A percentile compares a stretch with the other conserved stretches of the same genome.
phyloP scores from a whole-genome alignment of 2,329 filamentous ascomycete species.

The Colletotrichum agaves region DNA sequence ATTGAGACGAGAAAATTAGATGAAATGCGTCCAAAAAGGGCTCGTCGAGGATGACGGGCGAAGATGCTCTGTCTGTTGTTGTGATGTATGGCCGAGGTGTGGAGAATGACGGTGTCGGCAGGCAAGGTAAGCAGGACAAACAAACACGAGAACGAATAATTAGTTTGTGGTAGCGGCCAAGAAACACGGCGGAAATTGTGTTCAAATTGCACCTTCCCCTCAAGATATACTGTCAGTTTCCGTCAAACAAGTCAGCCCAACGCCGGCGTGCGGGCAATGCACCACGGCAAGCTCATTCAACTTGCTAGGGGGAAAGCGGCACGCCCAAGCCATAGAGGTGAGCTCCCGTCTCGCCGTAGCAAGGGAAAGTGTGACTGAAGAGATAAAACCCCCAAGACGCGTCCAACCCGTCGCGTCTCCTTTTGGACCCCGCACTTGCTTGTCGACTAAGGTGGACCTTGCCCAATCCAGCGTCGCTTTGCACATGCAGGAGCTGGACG shows the following conservation, averaged over 20 bases:
- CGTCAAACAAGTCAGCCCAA: slow-evolving; percentile 14
- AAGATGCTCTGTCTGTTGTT: slow-evolving; percentile 6
- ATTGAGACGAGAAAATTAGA: slow-evolving; percentile 6
- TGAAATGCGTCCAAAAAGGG: slow-evolving; percentile 6
- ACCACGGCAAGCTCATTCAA: slow-evolving; percentile 23
- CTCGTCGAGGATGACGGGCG: slow-evolving; percentile 1
- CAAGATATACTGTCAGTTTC: slow-evolving; percentile 20
- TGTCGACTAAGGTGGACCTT: slow-evolving; percentile 35
- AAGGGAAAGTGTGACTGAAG: slow-evolving; percentile 12
- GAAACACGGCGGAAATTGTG: slow-evolving; percentile 23
- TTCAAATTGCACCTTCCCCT: slow-evolving; percentile 31
- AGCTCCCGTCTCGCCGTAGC: slow-evolving; percentile 26
- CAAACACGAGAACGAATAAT: neutral
- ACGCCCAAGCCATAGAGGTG: slow-evolving; percentile 8
- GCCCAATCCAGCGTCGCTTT: slow-evolving; percentile 18
- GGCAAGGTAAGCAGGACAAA: neutral
- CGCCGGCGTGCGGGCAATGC: neutral
- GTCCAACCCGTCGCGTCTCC: slow-evolving; percentile 28
- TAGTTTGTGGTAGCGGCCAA: slow-evolving; percentile 1
- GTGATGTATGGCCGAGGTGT: neutral
- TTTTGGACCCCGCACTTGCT: slow-evolving; percentile 26
- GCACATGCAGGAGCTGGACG: slow-evolving; percentile 6
- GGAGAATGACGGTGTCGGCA: neutral
- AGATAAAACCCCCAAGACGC: neutral
- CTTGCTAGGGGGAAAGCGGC: neutral